Evolutionary conservation across 495 filamentous ascomycete species (phyloP).

Genomic region (Tuber microsphaerosporum): DNA sequence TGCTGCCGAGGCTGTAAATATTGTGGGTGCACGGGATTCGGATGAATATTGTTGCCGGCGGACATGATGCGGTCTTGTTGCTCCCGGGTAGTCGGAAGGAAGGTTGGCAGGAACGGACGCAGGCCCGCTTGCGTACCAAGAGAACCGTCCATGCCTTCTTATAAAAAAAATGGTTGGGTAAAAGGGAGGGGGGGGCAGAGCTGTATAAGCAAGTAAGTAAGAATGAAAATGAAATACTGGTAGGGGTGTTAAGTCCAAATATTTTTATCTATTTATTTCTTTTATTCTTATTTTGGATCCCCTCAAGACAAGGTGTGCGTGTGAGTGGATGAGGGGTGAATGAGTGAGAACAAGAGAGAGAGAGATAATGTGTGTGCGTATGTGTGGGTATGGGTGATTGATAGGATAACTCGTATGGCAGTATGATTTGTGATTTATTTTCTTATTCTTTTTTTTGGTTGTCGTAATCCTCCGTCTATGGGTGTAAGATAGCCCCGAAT

Average conservation of each 20-base stretch:
- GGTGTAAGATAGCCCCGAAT: not conserved
- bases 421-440: constrained; percentile 4
- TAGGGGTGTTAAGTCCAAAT: not conserved
- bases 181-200: not conserved
- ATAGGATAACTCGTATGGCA: not conserved
- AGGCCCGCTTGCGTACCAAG: not conserved
- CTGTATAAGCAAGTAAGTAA: not conserved
- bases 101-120: constrained; percentile 27
- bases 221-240: not conserved
- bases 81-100: constrained; percentile 28
- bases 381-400: not conserved
- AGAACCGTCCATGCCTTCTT: not conserved
- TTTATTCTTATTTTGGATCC: not conserved
- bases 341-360: not conserved
- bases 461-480: not conserved
- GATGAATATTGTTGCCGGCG: constrained; percentile 33
- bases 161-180: not conserved
- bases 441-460: not conserved
- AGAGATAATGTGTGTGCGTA: not conserved
- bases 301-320: not conserved
- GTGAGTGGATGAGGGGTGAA: not conserved
- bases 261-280: not conserved
- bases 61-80: constrained; percentile 32
- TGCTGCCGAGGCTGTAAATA: constrained; percentile 33
- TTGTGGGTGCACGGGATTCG: constrained; percentile 33